Conservation (phyloP, 2,329 filamentous ascomycete species). For the Alternaria postmessia region DNA sequence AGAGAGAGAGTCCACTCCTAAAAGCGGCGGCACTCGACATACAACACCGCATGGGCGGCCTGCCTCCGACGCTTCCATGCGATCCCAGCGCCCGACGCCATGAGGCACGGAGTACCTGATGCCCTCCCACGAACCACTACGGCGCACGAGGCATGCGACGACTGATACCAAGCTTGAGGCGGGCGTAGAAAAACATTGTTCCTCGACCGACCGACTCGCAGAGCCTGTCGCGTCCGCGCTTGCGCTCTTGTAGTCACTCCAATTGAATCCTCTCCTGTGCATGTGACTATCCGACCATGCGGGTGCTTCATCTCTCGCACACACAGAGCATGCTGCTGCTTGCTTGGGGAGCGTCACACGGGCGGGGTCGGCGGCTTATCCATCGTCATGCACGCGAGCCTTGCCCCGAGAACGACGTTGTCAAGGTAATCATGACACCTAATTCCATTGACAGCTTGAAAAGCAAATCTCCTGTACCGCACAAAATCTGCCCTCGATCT, state of each 20-base stretch:
- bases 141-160: slow-evolving; percentile 14
- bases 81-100: slow-evolving; percentile 25
- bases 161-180: slow-evolving; percentile 6
- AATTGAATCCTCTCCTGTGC: slow-evolving; percentile 1
- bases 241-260: background rate
- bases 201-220: no score
- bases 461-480: background rate
- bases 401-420: background rate
- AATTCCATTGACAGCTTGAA: background rate
- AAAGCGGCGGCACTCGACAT: slow-evolving; percentile 26
- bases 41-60: slow-evolving; percentile 16
- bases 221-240: slow-evolving; percentile 3
- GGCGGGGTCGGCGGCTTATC: slow-evolving; percentile 12
- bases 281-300: slow-evolving; percentile 21
- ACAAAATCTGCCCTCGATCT: slow-evolving; percentile 4
- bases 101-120: slow-evolving; percentile 24
- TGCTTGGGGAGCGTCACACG: background rate
- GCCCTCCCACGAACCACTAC: slow-evolving; percentile 21
- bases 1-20: background rate
- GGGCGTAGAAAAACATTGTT: slow-evolving; percentile 4
- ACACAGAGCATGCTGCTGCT: background rate
- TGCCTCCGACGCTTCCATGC: slow-evolving; percentile 22
- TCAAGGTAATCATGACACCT: slow-evolving; percentile 1
- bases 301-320: slow-evolving; percentile 6
- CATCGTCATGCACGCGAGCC: background rate